phyloP scores from a whole-genome alignment of 2,329 filamentous ascomycete species.

The Paraphaeosphaeria minitans region DNA sequence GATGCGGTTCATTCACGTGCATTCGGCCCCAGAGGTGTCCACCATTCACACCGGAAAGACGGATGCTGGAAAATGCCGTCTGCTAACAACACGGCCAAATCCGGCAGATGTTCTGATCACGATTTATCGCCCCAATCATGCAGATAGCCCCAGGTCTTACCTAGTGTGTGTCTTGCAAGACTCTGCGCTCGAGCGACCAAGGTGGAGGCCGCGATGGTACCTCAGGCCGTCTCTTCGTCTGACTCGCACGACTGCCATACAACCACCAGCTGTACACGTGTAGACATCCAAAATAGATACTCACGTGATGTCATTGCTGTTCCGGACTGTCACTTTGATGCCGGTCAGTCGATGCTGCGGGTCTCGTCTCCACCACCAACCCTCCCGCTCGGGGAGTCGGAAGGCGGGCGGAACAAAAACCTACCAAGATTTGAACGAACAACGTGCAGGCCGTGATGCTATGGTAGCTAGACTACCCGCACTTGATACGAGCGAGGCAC shows the following conservation, averaged over 20 bases:
- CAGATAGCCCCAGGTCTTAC: not conserved
- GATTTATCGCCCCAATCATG: conserved; percentile 2
- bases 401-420: conserved; percentile 8
- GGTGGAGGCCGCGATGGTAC: conserved; percentile 4
- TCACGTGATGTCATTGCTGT: not conserved
- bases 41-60: conserved; percentile 1
- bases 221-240: not conserved
- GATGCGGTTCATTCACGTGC: conserved; percentile 5
- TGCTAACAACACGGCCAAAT: not conserved
- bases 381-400: conserved; percentile 6
- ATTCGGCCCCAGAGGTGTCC: not conserved
- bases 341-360: conserved; percentile 1
- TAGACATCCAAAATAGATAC: not conserved
- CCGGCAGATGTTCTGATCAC: not conserved
- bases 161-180: not conserved
- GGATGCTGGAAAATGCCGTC: not conserved
- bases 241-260: not conserved
- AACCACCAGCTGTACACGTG: not conserved
- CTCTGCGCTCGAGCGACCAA: not conserved
- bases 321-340: not conserved
- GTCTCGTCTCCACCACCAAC: not conserved
- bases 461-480: conserved; percentile 9
- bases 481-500: conserved; percentile 3
- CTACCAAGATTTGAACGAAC: not conserved
- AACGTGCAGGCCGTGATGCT: conserved; percentile 2